phyloP scores from a whole-genome alignment of 768 basidiomycete genomes.

The Thelephora aurantiotincta region DNA sequence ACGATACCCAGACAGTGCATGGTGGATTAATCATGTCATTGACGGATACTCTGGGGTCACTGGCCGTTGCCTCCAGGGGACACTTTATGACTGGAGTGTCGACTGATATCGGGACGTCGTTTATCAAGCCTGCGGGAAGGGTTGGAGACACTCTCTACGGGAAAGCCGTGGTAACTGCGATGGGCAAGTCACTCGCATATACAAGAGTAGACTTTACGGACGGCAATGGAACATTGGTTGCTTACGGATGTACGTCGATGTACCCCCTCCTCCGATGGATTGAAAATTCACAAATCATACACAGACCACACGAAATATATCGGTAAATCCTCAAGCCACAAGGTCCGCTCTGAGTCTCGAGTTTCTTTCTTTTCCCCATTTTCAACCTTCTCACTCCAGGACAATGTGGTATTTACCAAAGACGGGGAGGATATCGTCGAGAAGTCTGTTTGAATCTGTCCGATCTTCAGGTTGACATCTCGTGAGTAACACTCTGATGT shows the following conservation, averaged over 20 bases:
- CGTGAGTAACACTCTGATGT: no score
- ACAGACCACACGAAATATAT: constrained; percentile 80
- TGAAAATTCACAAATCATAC: neutral
- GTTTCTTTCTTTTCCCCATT: neutral
- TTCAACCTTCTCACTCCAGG: constrained; percentile 22
- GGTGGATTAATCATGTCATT: constrained; percentile 73
- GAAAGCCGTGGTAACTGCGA: constrained; percentile 50
- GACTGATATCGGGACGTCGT: constrained; percentile 66
- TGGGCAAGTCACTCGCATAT: constrained; percentile 71
- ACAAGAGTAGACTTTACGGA: constrained; percentile 68
- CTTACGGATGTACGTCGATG: constrained; percentile 57
- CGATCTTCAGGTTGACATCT: no score
- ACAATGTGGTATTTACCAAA: constrained; percentile 65
- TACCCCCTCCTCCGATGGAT: neutral
- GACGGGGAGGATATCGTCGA: constrained; percentile 64
- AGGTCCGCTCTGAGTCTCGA: constrained; percentile 16
- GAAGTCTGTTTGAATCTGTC: constrained; percentile 10
- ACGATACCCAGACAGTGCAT: constrained; percentile 39
- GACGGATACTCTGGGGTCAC: constrained; percentile 74
- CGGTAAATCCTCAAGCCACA: constrained; percentile 43
- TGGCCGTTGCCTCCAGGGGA: constrained; percentile 71
- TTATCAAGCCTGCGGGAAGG: constrained; percentile 64
- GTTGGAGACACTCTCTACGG: constrained; percentile 52
- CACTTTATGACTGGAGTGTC: constrained; percentile 84
- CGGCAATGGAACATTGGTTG: constrained; percentile 52